Base-by-base conservation (phyloP, 169 alveolate species). In the Babesia ovis region DNA sequence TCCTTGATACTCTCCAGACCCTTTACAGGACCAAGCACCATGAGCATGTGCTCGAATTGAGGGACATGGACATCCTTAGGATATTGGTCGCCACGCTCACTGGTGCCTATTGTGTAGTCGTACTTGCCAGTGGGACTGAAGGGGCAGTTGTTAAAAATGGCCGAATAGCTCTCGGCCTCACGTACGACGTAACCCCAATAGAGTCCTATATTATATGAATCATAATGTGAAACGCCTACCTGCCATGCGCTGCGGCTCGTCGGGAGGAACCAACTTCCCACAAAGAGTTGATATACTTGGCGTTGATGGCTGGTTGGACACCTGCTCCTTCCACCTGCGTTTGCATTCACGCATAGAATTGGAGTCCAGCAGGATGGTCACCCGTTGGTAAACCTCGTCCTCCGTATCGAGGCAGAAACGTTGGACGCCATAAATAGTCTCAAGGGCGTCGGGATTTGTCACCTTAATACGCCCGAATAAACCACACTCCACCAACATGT, bases 171-270 rank as follows among this genome's bases (percentile, higher is more conserved):
- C 8, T 82, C 87, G 43, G 95, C 95, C 31, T 92, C 93, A 62
- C 99, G 84, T 16, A 94, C 97, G 34, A 76, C 84, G 79, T 95
- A 96, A 18, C 99, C 99, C 98, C 99, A 96, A 75, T 94, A 96
- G n/a, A 89, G 77, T 1, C 96, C 97, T 74, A 50, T 3, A 62
- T 46, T 32, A 20, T 45, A 16, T 54, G 50, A 48, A 32, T 61
- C 55, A 31, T 22, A 48, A 27, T 9, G 18, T n/a, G 0, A 22
- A 2, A 12, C 9, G n/a, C 56, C 4, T 53, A 77, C 86, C 86
- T 60, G 81, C 86, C 20, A 39, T 16, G 41, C 68, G 29, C 54
- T 61, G 72, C 12, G 86, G 86, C 56, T 77, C 86, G 43, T 77
- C 86, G 4, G 86, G 86, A 12, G 57, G 46, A 8, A 77, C 86